These are phyloP conservation scores for Grosmannia penicillata DNA, from an alignment of 2,329 filamentous ascomycete genomes.

Conservation along the genomic window DNA sequence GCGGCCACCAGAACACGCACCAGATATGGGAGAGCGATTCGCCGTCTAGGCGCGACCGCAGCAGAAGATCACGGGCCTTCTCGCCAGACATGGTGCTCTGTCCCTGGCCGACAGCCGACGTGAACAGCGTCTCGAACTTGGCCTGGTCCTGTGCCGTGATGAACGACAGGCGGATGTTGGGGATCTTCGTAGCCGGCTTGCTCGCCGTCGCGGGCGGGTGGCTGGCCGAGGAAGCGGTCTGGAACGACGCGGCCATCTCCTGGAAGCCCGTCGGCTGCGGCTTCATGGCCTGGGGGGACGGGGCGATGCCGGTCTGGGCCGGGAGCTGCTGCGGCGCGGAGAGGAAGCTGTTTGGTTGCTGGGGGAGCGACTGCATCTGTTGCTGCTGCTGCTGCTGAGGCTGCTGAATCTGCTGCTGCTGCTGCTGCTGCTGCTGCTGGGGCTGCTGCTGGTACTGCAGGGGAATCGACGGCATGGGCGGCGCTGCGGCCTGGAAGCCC, in stretches of 20 bases:
- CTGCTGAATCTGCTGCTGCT: constrained; percentile 26
- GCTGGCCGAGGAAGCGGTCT: constrained; percentile 25
- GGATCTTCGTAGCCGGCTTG: constrained; percentile 60
- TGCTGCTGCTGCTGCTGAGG: constrained; percentile 11
- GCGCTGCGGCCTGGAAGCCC: constrained; percentile 40
- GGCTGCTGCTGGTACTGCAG: constrained; percentile 45
- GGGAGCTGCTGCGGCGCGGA: constrained; percentile 35
- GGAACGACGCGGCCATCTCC: constrained; percentile 54
- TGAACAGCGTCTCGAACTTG: constrained; percentile 96
- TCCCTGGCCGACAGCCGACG: constrained; percentile 74
- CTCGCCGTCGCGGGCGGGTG: constrained; percentile 28
- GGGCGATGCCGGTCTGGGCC: constrained; percentile 23
- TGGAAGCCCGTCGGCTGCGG: constrained; percentile 51
- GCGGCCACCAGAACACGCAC: constrained; percentile 29
- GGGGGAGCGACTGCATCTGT: constrained; percentile 12
- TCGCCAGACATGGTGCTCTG: constrained; percentile 83
- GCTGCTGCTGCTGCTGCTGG: constrained; percentile 35
- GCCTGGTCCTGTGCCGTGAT: constrained; percentile 90
- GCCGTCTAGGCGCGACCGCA: constrained; percentile 79
- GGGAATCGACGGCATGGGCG: constrained; percentile 44
- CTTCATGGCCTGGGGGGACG: constrained; percentile 37
- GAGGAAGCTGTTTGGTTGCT: constrained; percentile 29
- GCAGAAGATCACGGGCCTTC: constrained; percentile 75
- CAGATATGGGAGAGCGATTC: constrained; percentile 86
- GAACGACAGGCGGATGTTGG: constrained; percentile 86